Evolutionary conservation across 2,329 filamentous ascomycete species (phyloP), one percentile per base, ranked within the genome.

Genomic region (Cladophialophora bantiana): DNA sequence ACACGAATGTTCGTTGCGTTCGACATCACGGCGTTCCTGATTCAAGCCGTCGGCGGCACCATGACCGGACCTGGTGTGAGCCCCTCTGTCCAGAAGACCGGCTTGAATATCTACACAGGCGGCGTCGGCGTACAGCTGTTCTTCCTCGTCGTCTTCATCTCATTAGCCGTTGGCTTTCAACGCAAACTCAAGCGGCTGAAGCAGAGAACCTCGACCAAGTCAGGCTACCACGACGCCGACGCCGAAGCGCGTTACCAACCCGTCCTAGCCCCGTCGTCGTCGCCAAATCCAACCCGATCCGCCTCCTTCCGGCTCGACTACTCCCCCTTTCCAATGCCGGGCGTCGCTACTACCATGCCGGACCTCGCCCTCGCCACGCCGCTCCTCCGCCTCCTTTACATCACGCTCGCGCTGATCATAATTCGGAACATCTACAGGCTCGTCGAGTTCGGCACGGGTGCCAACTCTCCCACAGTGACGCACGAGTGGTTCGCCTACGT

Each of bases 391-490:
- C 84, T 82, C 10, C 78, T 89, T 1, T 88, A 88, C 72, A 72
- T 77, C 42, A 85, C 82, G 66, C 82, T 82, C 9, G 62, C 72
- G 0, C 76, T 88, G 53, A 83, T 89, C 65, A 75, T 83, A 6
- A 74, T 79, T 1, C 82, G 87, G 26, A 88, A 85, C 62, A 80
- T 88, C 63, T 89, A 82, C 73, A 83, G 87, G 7, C 80, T 85
- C 0, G 80, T 86, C n/a, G 86, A 89, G 75, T 88, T 85, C 76
- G 88, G 87, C 68, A 80, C 79, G 59, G 73, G 84, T n/a, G 77
- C 81, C 0, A 70, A 75, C 32, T 74, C 83, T 12, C 76, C 83
- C 31, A 76, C 79, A 26, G 77, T 77, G 6, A 78, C 75, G 20
- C 69, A 75, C 52, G 76, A 79, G 35, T 73, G 79, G 7, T 77